Evolutionary conservation across 192 early-diverging fungal species (phyloP), one percentile per base, ranked within the genome.

Genomic region (Nowakowskiella sp.): DNA sequence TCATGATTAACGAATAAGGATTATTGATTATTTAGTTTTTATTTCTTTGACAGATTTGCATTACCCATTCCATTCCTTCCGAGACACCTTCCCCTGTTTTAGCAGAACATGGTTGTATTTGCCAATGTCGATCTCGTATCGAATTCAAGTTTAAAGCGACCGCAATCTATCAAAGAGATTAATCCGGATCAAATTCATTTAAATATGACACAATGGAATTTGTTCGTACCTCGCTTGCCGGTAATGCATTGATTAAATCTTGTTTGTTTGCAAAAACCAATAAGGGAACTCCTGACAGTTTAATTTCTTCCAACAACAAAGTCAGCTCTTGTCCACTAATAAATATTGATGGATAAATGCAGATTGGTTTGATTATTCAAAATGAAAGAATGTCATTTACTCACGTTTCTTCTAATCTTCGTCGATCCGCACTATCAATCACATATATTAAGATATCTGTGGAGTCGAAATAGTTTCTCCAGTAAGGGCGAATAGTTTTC

Each of bases 231-330:
- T 80, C 78, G 33, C 72, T 67, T 6, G 62, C 70, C 0, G 76
- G 73, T 6, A 80, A 50, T 6, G 78, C 73, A 8, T 47, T 65
- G 7, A 66, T 50, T 6, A 99, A 76, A 64, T 99, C 96, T 63
- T 99, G 96, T 62, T 99, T 99, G 61, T 99, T 99, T 10, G 94
- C 96, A 78, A 97, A 88, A 2, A 99, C 87, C 34, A 99, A 63
- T 6, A 99, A 47, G 0, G 94, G 88, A 0, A 95, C 94, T 1
- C 89, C 91, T 0, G 87, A 87, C 27, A 99, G 72, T 36, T 84
- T 86, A 48, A 86, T 82, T 59, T 99, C 93, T 54, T 87, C 84
- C 16, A 99, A 69, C 26, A 99, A 67, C 13, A 73, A 58, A 6
- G 75, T 54, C 5, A 99, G 64, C 64, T 99, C 94, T 51, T 63